phyloP scores from a whole-genome alignment of 345 rosid species.

The Gossypium longicalyx region DNA sequence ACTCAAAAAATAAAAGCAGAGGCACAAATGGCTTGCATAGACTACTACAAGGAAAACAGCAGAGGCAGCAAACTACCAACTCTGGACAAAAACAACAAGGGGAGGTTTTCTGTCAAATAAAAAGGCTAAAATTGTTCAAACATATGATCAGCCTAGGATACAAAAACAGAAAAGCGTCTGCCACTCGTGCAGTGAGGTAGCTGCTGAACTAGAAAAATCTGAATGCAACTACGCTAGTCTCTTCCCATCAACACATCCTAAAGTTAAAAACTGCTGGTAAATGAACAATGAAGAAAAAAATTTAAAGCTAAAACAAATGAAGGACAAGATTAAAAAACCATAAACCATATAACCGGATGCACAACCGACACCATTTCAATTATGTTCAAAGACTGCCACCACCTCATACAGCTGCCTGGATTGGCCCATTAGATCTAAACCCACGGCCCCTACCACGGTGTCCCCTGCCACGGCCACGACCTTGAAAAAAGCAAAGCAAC shows the following conservation, averaged over 20 bases:
- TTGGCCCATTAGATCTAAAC: slow-evolving; percentile 46
- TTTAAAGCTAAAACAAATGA: slow-evolving; percentile 18
- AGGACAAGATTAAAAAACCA: slow-evolving; percentile 16
- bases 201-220: not conserved
- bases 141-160: slow-evolving; percentile 35
- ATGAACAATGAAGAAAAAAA: slow-evolving; percentile 22
- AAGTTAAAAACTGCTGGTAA: slow-evolving; percentile 13
- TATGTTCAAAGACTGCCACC: not conserved
- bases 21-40: not conserved
- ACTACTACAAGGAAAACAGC: not conserved
- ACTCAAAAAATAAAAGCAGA: no score
- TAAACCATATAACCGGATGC: slow-evolving; percentile 16
- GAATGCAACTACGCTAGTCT: slow-evolving; percentile 1
- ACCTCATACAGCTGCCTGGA: slow-evolving; percentile 53
- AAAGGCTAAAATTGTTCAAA: slow-evolving; percentile 28
- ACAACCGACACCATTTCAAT: slow-evolving; percentile 18
- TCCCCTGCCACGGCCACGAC: slow-evolving; percentile 65
- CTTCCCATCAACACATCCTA: slow-evolving; percentile 21
- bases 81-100: not conserved
- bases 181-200: no score
- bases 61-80: not conserved
- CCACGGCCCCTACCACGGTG: slow-evolving; percentile 74
- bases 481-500: slow-evolving; percentile 22
- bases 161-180: slow-evolving; percentile 8
- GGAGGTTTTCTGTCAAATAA: not conserved